phyloP scores from a whole-genome alignment of 2,329 filamentous ascomycete genomes.

The Colletotrichum euphorbiae region DNA sequence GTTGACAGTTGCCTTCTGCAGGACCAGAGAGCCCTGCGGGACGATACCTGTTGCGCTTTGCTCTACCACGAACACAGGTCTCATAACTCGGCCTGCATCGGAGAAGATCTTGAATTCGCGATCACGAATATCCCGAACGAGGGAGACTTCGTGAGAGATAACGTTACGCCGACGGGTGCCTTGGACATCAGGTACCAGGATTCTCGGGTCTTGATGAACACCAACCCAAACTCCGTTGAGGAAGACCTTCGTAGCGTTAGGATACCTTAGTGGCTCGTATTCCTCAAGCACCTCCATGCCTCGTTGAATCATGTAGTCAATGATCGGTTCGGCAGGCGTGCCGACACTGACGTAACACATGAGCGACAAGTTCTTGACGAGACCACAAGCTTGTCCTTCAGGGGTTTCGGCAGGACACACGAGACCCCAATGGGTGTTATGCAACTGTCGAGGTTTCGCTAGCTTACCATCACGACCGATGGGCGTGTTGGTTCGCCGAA shows the following conservation, averaged over 20 bases:
- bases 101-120: conserved; percentile 99
- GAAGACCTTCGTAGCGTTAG: conserved; percentile 96
- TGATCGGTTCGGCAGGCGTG: conserved; percentile 88
- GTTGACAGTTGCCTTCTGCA: conserved; percentile 86
- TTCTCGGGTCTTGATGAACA: conserved; percentile 88
- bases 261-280: conserved; percentile 86
- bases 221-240: conserved; percentile 99
- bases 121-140: conserved; percentile 96
- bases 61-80: conserved; percentile 93
- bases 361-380: conserved; percentile 96
- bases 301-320: conserved; percentile 94
- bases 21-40: conserved; percentile 79
- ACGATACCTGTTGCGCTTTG: conserved; percentile 74
- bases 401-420: conserved; percentile 98
- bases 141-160: conserved; percentile 91
- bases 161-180: conserved; percentile 83
- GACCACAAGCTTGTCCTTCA: conserved; percentile 96
- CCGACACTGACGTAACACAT: conserved; percentile 99
- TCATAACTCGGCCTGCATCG: conserved; percentile 93
- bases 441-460: conserved; percentile 95
- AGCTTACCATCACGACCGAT: conserved; percentile 98
- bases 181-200: conserved; percentile 83
- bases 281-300: conserved; percentile 98
- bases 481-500: conserved; percentile 96
- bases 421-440: conserved; percentile 98